phyloP scores from a whole-genome alignment of 2,329 filamentous ascomycete species.

The Zymoseptoria passerinii region DNA sequence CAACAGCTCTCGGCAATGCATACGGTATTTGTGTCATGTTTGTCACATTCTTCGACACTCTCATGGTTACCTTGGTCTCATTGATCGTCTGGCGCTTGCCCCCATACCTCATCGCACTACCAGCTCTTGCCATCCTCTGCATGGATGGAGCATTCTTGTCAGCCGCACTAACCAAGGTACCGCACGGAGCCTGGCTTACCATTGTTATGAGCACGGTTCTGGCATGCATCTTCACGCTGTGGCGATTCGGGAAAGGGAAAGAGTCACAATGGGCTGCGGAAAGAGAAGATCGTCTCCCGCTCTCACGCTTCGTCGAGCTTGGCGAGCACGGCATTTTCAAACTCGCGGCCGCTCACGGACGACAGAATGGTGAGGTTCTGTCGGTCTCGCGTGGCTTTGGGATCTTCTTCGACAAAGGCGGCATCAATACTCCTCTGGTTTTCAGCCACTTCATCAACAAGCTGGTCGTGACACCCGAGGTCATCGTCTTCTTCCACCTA shows the following conservation, averaged over 20 bases:
- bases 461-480: conserved; percentile 57
- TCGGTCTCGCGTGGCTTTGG: conserved; percentile 48
- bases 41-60: conserved; percentile 70
- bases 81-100: conserved; percentile 63
- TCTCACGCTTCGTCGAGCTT: conserved; percentile 38
- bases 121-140: conserved; percentile 56
- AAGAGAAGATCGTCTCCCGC: conserved; percentile 50
- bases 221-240: conserved; percentile 59
- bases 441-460: conserved; percentile 68
- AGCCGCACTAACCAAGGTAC: conserved; percentile 62
- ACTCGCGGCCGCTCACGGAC: conserved; percentile 5
- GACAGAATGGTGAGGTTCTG: conserved; percentile 30
- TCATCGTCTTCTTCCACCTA: conserved; percentile 68
- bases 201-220: conserved; percentile 56
- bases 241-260: conserved; percentile 75
- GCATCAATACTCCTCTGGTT: conserved; percentile 55
- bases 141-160: conserved; percentile 64
- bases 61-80: conserved; percentile 63
- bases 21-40: conserved; percentile 75
- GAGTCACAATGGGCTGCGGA: conserved; percentile 69
- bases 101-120: conserved; percentile 50
- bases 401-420: conserved; percentile 72
- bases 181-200: conserved; percentile 71
- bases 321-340: conserved; percentile 23
- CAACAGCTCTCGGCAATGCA: conserved; percentile 60